Conservation (phyloP, 345 rosid genomes). For the Cardamine occulta region DNA sequence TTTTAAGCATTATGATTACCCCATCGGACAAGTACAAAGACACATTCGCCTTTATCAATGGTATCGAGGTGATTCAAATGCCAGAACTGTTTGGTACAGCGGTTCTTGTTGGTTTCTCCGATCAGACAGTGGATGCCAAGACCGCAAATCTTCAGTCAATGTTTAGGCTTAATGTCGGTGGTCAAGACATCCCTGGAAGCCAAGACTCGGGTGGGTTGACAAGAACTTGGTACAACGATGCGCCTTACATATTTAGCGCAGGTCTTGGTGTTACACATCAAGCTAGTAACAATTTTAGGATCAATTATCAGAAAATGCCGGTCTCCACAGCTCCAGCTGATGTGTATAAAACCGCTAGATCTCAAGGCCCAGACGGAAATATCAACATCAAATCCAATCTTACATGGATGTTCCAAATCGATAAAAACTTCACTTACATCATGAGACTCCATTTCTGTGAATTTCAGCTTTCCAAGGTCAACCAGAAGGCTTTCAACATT, state of each 20-base stretch:
- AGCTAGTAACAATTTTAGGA: slow-evolving; percentile 27
- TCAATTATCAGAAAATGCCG: slow-evolving; percentile 52
- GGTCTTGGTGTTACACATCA: slow-evolving; percentile 49
- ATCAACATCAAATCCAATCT: slow-evolving; percentile 59
- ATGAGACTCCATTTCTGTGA: slow-evolving; percentile 84
- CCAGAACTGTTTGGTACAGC: slow-evolving; percentile 60
- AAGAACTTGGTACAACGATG: slow-evolving; percentile 76
- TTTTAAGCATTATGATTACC: slow-evolving; percentile 53
- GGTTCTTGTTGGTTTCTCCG: slow-evolving; percentile 58
- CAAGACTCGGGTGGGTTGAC: slow-evolving; percentile 59
- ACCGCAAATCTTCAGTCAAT: slow-evolving; percentile 56
- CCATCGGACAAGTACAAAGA: slow-evolving; percentile 53
- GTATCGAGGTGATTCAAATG: slow-evolving; percentile 63
- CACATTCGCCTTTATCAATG: slow-evolving; percentile 71
- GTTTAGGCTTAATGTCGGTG: slow-evolving; percentile 75
- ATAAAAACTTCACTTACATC: slow-evolving; percentile 67
- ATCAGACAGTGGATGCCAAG: slow-evolving; percentile 44
- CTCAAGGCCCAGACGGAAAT: slow-evolving; percentile 52
- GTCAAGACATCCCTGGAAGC: slow-evolving; percentile 57
- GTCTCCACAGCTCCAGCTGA: slow-evolving; percentile 55
- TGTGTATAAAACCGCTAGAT: slow-evolving; percentile 65
- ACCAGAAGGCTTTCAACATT: slow-evolving; percentile 69
- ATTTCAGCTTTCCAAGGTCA: slow-evolving; percentile 45
- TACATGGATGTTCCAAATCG: slow-evolving; percentile 75
- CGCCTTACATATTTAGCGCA: slow-evolving; percentile 60